These are phyloP conservation scores for Clavariopsis aquatica DNA, from an alignment of 495 filamentous ascomycete genomes.

Conservation along the genomic window DNA sequence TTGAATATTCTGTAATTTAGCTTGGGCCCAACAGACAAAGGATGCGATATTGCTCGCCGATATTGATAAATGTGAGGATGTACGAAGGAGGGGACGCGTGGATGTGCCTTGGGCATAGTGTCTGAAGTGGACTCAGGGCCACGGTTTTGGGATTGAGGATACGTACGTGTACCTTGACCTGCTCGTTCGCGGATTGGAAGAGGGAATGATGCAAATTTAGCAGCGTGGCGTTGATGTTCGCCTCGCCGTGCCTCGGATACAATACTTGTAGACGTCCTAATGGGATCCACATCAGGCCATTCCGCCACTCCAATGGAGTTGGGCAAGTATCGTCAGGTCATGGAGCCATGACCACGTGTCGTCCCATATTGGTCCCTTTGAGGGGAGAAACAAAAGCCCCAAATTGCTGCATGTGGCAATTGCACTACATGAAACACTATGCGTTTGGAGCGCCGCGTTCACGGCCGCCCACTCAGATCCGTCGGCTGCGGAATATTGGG, in stretches of 20 bases:
- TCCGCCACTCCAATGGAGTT: no score
- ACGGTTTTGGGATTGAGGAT: background rate
- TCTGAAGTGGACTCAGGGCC: background rate
- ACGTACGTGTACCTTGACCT: background rate
- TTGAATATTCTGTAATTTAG: no score
- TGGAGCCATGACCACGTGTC: constrained; percentile 2
- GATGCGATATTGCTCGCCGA: no score
- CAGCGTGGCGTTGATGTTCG: no score
- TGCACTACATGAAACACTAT: constrained; percentile 8
- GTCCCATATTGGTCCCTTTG: background rate
- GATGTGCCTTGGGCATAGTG: background rate
- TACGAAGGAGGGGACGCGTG: background rate
- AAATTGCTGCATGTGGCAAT: background rate
- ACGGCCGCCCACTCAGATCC: background rate
- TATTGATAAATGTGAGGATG: background rate
- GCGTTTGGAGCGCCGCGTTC: constrained; percentile 2
- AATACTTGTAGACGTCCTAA: no score
- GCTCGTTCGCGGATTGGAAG: no score
- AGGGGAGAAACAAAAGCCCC: background rate
- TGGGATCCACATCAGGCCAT: background rate
- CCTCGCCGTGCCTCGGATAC: no score
- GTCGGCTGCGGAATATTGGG: no score
- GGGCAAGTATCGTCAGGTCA: no score
- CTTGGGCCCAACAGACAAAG: no score
- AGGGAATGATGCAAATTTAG: no score